A percentile compares a stretch with the other conserved stretches of the same genome.
phyloP scores from a whole-genome alignment of 352 stramenopile genomes.

The Phytophthora boehmeriae region DNA sequence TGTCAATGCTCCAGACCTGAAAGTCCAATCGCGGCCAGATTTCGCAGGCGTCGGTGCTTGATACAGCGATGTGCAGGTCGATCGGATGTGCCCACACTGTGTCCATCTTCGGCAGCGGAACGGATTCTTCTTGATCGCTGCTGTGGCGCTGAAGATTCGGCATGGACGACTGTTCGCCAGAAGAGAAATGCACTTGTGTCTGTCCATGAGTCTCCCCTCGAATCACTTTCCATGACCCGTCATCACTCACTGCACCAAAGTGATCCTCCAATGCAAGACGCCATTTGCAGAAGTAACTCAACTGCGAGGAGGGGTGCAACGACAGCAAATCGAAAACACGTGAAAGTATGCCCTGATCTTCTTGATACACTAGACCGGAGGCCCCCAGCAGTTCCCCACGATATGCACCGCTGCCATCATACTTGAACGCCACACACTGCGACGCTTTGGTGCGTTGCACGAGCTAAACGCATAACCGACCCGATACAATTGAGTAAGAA shows the following conservation, averaged over 20 bases:
- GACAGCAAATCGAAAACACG: slow-evolving; percentile 48
- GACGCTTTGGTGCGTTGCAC: slow-evolving; percentile 16
- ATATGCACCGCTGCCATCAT: slow-evolving; percentile 51
- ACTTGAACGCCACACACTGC: neutral
- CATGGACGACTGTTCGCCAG: slow-evolving; percentile 22
- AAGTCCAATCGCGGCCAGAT: slow-evolving; percentile 54
- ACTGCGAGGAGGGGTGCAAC: slow-evolving; percentile 40
- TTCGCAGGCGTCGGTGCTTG: slow-evolving; percentile 13
- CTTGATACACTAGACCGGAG: slow-evolving; percentile 27
- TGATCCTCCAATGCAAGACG: slow-evolving; percentile 26
- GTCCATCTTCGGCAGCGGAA: slow-evolving; percentile 36
- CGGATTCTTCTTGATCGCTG: slow-evolving; percentile 1
- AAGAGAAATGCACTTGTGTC: slow-evolving; percentile 49
- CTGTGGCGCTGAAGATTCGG: slow-evolving; percentile 25
- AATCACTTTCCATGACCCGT: slow-evolving; percentile 41
- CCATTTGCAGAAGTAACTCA: slow-evolving; percentile 65
- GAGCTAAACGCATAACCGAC: no score
- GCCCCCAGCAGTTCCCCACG: slow-evolving; percentile 59
- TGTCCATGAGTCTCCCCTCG: slow-evolving; percentile 46
- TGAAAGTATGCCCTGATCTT: slow-evolving; percentile 20
- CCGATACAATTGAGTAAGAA: no score
- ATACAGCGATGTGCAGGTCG: slow-evolving; percentile 47
- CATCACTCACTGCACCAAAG: neutral
- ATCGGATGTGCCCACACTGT: slow-evolving; percentile 62
- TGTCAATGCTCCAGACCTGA: slow-evolving; percentile 47